phyloP scores from a whole-genome alignment of 768 basidiomycete species.

The Scleroderma citrinum region DNA sequence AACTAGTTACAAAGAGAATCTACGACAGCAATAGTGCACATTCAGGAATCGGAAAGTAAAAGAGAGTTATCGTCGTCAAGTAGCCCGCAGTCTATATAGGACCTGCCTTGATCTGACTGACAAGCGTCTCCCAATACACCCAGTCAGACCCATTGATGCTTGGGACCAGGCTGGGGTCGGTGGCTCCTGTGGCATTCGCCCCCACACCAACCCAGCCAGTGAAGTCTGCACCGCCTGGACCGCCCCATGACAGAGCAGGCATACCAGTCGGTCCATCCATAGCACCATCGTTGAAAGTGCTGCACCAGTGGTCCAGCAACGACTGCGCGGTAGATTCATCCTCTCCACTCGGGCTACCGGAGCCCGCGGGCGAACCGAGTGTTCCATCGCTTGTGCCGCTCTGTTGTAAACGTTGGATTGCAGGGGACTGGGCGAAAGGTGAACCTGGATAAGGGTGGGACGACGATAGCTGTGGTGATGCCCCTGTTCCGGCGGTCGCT shows the following conservation, averaged over 20 bases:
- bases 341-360: slow-evolving; percentile 66
- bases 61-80: slow-evolving; percentile 6
- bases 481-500: slow-evolving; percentile 10
- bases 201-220: slow-evolving; percentile 49
- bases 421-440: slow-evolving; percentile 36
- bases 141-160: slow-evolving; percentile 64
- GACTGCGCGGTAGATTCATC: slow-evolving; percentile 74
- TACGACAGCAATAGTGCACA: slow-evolving; percentile 4
- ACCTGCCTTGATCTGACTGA: slow-evolving; percentile 45
- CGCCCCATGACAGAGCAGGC: slow-evolving; percentile 53
- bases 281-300: slow-evolving; percentile 65
- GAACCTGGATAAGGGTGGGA: slow-evolving; percentile 20
- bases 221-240: slow-evolving; percentile 50
- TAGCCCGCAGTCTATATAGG: slow-evolving; percentile 17
- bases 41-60: slow-evolving; percentile 3
- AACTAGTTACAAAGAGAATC: background rate
- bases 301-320: slow-evolving; percentile 80
- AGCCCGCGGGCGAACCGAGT: slow-evolving; percentile 52
- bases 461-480: slow-evolving; percentile 15
- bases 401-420: slow-evolving; percentile 60
- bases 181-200: slow-evolving; percentile 32
- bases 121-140: slow-evolving; percentile 76
- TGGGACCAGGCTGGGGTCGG: slow-evolving; percentile 41
- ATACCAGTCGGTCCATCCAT: slow-evolving; percentile 45
- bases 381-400: slow-evolving; percentile 36